A percentile compares a stretch with the other conserved stretches of the same genome.
These are phyloP conservation scores for Hymenoscyphus fructigenus DNA, from an alignment of 2,329 filamentous ascomycete species.

Conservation along the genomic window DNA sequence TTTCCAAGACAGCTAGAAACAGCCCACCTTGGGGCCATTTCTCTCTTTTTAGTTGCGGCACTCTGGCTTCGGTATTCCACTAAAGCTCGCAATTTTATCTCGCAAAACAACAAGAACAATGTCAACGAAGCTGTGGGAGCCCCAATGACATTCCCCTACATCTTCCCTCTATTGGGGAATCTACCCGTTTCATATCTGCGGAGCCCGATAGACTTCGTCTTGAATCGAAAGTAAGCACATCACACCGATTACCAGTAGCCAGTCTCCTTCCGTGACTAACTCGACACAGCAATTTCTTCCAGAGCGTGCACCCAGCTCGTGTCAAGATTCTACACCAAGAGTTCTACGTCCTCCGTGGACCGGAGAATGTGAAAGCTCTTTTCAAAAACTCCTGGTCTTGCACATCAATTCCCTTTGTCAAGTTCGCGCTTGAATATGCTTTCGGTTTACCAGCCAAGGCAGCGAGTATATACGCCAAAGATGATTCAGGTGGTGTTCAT, in stretches of 20 bases:
- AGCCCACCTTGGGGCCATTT: not conserved
- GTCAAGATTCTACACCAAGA: not conserved
- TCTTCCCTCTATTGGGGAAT: not conserved
- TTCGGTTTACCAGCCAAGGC: not conserved
- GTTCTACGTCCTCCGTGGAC: not conserved
- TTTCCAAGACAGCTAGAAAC: not conserved
- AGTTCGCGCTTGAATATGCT: constrained; percentile 1
- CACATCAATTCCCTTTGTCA: constrained; percentile 1
- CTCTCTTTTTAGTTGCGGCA: not conserved
- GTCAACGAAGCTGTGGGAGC: not conserved
- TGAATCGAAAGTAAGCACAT: not conserved
- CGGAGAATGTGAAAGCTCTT: not conserved
- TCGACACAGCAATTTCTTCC: not conserved
- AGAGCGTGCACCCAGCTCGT: not conserved
- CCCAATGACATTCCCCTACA: not conserved
- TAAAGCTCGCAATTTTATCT: not conserved
- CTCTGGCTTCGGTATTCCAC: not conserved
- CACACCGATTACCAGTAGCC: not conserved
- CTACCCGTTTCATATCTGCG: not conserved
- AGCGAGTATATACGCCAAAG: not conserved
- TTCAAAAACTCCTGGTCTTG: constrained; percentile 1
- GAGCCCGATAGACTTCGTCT: not conserved
- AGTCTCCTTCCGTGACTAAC: not conserved
- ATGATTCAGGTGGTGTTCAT: not conserved
- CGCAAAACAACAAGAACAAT: not conserved